phyloP scores from a whole-genome alignment of 345 rosid species.

The Eutrema heterophyllum region DNA sequence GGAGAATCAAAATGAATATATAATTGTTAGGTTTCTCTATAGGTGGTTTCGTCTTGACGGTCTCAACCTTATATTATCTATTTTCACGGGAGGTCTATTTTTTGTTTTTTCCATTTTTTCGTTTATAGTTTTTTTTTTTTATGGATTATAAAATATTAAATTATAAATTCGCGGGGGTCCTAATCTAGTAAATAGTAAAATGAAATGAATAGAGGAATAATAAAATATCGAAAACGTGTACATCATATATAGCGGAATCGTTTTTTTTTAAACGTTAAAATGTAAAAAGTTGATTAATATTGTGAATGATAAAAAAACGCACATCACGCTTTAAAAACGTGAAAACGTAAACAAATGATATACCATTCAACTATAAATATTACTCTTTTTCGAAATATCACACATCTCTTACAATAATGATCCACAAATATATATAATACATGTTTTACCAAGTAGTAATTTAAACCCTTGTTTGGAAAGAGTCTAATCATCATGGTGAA shows the following conservation, averaged over 20 bases:
- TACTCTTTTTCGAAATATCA: background rate
- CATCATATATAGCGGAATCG: background rate
- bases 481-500: background rate
- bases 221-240: no score
- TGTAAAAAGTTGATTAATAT: background rate
- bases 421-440: background rate
- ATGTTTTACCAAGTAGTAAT: background rate
- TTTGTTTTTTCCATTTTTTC: no score
- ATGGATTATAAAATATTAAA: no score
- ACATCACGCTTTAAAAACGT: background rate
- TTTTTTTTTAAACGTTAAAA: background rate
- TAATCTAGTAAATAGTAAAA: no score
- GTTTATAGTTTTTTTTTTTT: no score
- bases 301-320: constrained; percentile 1
- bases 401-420: constrained; percentile 15
- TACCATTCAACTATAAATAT: background rate
- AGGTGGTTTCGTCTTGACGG: no score
- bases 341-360: background rate
- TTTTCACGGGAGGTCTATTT: no score
- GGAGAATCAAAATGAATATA: no score
- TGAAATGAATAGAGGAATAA: no score
- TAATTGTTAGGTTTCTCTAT: no score
- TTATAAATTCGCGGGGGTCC: no score
- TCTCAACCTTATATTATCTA: no score
- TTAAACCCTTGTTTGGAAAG: background rate